phyloP scores from a whole-genome alignment of 306 rosid species.

The Vigna unguiculata region DNA sequence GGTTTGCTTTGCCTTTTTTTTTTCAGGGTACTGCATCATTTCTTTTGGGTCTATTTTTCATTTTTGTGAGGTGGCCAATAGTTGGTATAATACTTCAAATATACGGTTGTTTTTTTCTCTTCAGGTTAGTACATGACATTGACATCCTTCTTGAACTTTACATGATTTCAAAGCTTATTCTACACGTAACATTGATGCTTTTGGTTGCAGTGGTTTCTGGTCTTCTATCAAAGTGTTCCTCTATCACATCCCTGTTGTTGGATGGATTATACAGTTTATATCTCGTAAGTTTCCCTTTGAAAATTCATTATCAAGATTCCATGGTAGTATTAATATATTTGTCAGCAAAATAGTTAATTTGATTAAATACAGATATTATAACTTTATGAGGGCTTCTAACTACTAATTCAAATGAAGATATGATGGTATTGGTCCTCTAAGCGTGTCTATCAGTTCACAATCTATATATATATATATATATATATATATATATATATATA shows the following conservation, averaged over 20 bases:
- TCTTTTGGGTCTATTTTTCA: slow-evolving; percentile 86
- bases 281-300: slow-evolving; percentile 64
- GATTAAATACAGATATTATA: not conserved
- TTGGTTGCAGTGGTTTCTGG: slow-evolving; percentile 84
- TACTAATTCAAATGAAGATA: slow-evolving; percentile 1
- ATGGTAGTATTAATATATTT: not conserved
- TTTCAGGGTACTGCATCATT: slow-evolving; percentile 90
- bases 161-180: slow-evolving; percentile 23
- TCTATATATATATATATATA: too few species aligned
- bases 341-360: not conserved
- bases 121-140: slow-evolving; percentile 73
- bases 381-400: not conserved
- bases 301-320: slow-evolving; percentile 32
- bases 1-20: slow-evolving; percentile 31
- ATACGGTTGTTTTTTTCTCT: slow-evolving; percentile 77
- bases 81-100: slow-evolving; percentile 81
- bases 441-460: not conserved
- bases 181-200: slow-evolving; percentile 34
- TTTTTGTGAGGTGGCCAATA: slow-evolving; percentile 92
- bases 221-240: slow-evolving; percentile 80
- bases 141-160: slow-evolving; percentile 38
- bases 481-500: too few species aligned
- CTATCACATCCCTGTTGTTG: slow-evolving; percentile 77
- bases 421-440: slow-evolving; percentile 14
- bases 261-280: slow-evolving; percentile 80